A percentile compares a stretch with the other conserved stretches of the same genome.
These are phyloP conservation scores for Cardamine chenopodiifolia DNA, from an alignment of 345 rosid species.

Conservation along the genomic window DNA sequence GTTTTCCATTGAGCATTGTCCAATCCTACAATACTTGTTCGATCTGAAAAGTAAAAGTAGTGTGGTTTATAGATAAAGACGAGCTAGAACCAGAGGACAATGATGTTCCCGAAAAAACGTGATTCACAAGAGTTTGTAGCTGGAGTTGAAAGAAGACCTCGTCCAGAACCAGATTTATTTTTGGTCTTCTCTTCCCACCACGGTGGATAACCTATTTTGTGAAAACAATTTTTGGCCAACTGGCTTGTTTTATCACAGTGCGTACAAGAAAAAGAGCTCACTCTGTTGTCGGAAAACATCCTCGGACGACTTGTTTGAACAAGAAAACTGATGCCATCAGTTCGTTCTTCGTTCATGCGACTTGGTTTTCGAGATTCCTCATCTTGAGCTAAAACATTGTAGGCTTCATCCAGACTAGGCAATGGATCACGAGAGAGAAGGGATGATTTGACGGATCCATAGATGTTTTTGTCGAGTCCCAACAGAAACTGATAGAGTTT, in stretches of 20 bases:
- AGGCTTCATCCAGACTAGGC: not conserved
- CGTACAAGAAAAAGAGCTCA: too few species aligned
- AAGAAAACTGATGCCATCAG: not conserved
- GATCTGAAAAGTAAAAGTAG: not conserved
- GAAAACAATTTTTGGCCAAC: not conserved
- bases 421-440: not conserved
- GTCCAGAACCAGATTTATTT: not conserved
- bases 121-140: too few species aligned
- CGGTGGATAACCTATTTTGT: not conserved
- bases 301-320: not conserved
- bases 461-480: not conserved
- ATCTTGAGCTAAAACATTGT: not conserved
- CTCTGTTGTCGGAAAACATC: too few species aligned
- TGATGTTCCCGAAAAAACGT: too few species aligned
- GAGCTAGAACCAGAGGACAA: not conserved
- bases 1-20: not conserved
- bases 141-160: too few species aligned
- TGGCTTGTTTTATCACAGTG: not conserved
- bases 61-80: too few species aligned
- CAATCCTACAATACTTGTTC: not conserved
- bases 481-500: too few species aligned
- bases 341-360: not conserved
- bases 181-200: not conserved
- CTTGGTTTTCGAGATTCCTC: not conserved
- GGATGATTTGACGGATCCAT: not conserved